Conservation (phyloP, 2,329 filamentous ascomycete species). For the Stagonosporopsis rhizophila region DNA sequence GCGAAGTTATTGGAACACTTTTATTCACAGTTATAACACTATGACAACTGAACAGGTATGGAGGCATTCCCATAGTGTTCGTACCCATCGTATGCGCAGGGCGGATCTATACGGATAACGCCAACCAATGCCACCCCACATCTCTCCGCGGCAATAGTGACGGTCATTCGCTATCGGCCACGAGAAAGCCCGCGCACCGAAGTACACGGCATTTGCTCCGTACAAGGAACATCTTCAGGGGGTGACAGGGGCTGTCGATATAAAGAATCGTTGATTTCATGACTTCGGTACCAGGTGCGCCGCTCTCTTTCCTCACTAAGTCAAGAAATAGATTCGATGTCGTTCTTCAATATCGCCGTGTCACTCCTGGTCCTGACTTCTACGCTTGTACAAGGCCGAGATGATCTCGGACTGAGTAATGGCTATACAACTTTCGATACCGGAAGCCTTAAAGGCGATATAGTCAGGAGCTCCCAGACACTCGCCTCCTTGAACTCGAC, state of each 20-base stretch:
- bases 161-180: conserved; percentile 4
- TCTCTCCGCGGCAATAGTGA: background rate
- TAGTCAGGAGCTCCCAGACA: conserved; percentile 31
- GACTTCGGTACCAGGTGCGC: background rate
- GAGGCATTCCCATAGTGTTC: too few species aligned
- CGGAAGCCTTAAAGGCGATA: conserved; percentile 20
- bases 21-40: too few species aligned
- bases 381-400: conserved; percentile 18
- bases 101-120: conserved; percentile 1
- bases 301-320: background rate
- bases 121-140: conserved; percentile 3
- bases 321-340: background rate
- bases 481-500: conserved; percentile 33
- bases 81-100: too few species aligned
- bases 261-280: background rate
- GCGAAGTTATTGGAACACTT: too few species aligned
- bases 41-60: too few species aligned
- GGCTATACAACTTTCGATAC: conserved; percentile 26
- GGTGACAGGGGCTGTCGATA: background rate
- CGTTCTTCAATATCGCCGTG: conserved; percentile 2
- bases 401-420: conserved; percentile 29
- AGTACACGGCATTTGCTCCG: conserved; percentile 9
- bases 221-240: background rate
- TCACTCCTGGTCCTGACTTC: conserved; percentile 3
- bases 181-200: conserved; percentile 4